A percentile compares a stretch with the other conserved stretches of the same genome.
These are phyloP conservation scores for Sutorius eximius DNA, from an alignment of 1,284 basidiomycete species.

Conservation along the genomic window DNA sequence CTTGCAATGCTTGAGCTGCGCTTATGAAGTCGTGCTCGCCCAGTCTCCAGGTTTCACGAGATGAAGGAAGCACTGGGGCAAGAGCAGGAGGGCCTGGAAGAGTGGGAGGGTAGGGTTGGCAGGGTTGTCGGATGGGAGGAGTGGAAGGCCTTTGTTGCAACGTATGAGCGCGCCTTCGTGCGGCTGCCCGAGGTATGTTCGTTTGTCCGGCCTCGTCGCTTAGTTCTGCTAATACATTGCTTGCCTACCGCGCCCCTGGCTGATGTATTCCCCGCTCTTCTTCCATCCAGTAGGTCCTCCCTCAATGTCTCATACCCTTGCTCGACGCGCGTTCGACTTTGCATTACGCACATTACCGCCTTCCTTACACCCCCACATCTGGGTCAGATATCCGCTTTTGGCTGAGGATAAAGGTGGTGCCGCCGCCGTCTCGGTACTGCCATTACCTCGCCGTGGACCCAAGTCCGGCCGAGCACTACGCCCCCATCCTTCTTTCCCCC, in stretches of 20 bases:
- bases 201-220: not conserved
- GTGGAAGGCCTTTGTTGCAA: slow-evolving; percentile 87
- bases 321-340: slow-evolving; percentile 91
- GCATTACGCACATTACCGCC: slow-evolving; percentile 92
- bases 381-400: slow-evolving; percentile 95
- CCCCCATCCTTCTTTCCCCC: slow-evolving; percentile 71
- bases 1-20: slow-evolving; percentile 81
- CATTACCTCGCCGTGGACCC: slow-evolving; percentile 88
- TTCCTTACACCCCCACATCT: slow-evolving; percentile 91
- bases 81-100: slow-evolving; percentile 72
- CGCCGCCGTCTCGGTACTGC: slow-evolving; percentile 84
- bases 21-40: slow-evolving; percentile 89
- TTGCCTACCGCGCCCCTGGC: slow-evolving; percentile 91
- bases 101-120: slow-evolving; percentile 86
- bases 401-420: slow-evolving; percentile 84
- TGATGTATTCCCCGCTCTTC: slow-evolving; percentile 90
- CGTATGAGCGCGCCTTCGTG: slow-evolving; percentile 91
- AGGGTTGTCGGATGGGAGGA: slow-evolving; percentile 90
- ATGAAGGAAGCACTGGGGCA: slow-evolving; percentile 88
- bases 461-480: slow-evolving; percentile 83
- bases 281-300: slow-evolving; percentile 89
- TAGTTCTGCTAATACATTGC: slow-evolving; percentile 13
- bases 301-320: slow-evolving; percentile 83
- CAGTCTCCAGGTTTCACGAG: slow-evolving; percentile 90
- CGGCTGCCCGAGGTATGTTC: slow-evolving; percentile 83